Base-by-base conservation (phyloP, 148 eudicot species). In the Persicaria maculosa region DNA sequence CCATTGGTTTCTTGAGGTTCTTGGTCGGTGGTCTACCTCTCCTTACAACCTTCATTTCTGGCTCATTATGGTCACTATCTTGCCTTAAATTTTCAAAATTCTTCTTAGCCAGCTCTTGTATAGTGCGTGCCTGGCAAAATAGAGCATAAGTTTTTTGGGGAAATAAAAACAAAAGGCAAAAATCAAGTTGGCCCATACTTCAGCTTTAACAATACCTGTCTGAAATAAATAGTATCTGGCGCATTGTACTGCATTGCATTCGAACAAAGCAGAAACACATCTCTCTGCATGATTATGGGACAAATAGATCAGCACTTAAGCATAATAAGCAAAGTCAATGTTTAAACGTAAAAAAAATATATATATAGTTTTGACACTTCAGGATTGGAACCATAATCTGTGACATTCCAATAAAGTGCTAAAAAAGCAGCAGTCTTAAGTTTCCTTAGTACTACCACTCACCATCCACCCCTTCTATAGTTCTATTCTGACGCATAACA, bases 231-330 rank as follows among this genome's bases (percentile, higher is more conserved):
- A 11, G 97, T 90, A 72, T 92, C 96, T 15, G 93, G 84, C 74
- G 96, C 84, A 82, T 95, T 95, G 71, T 95, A 95, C 78, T 90
- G 91, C 97, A 95, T 95, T 71, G 97, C 98, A 87, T 94, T 94
- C 74, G 98, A 83, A 79, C 89, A 88, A 57, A 93, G 86, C 85
- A 87, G 82, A 77, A 77, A 79, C 11, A 93, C 82, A 77, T 93
- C 98, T 73, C 88, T 85, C 98, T 93, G 98, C 88, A 84, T 15
- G 69, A 79, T 20, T 17, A 50, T 62, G 74, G 25, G 55, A 40
- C 48, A 74, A 74, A 43, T 40, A 31, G 5, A 68, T 40, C 17
- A 43, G 47, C 72, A 40, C 19, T 17, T 43, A 4, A 68, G 22
- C 47, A 68, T 44, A 10, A 68, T 43, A 68, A 45, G 48, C 22